These are phyloP conservation scores for Plenodomus tracheiphilus DNA, from an alignment of 2,329 filamentous ascomycete genomes.

Conservation along the genomic window DNA sequence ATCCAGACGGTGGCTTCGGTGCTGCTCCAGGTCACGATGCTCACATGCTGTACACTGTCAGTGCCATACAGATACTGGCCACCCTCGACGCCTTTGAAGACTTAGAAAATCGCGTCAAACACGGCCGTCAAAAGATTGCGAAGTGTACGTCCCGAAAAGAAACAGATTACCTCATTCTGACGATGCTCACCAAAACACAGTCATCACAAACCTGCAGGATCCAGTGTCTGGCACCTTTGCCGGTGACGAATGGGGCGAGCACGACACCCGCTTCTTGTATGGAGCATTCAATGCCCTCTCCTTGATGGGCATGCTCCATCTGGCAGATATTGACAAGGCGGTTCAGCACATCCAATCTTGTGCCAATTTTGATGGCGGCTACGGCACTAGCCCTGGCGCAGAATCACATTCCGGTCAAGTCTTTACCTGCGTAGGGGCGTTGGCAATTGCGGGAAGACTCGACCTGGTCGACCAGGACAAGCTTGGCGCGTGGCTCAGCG, in stretches of 20 bases:
- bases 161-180: not conserved
- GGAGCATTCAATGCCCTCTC: slow-evolving; percentile 88
- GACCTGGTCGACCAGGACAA: slow-evolving; percentile 83
- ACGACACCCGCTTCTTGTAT: slow-evolving; percentile 93
- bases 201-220: slow-evolving; percentile 82
- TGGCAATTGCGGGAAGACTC: slow-evolving; percentile 79
- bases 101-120: slow-evolving; percentile 70
- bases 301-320: slow-evolving; percentile 71
- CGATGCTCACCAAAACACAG: slow-evolving; percentile 49
- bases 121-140: slow-evolving; percentile 72
- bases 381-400: slow-evolving; percentile 84
- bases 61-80: slow-evolving; percentile 89
- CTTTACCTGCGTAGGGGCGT: slow-evolving; percentile 87
- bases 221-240: slow-evolving; percentile 81
- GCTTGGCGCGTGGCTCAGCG: slow-evolving; percentile 87
- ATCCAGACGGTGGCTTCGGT: slow-evolving; percentile 86
- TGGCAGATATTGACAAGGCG: slow-evolving; percentile 79
- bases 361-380: slow-evolving; percentile 92
- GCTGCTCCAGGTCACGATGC: slow-evolving; percentile 93
- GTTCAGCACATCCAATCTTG: slow-evolving; percentile 79
- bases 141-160: slow-evolving; percentile 68
- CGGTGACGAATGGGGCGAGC: slow-evolving; percentile 95
- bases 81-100: slow-evolving; percentile 83
- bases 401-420: slow-evolving; percentile 96
- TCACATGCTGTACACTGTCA: slow-evolving; percentile 95